phyloP scores from a whole-genome alignment of 108 stramenopile genomes.

The Cylindrotheca fusiformis region DNA sequence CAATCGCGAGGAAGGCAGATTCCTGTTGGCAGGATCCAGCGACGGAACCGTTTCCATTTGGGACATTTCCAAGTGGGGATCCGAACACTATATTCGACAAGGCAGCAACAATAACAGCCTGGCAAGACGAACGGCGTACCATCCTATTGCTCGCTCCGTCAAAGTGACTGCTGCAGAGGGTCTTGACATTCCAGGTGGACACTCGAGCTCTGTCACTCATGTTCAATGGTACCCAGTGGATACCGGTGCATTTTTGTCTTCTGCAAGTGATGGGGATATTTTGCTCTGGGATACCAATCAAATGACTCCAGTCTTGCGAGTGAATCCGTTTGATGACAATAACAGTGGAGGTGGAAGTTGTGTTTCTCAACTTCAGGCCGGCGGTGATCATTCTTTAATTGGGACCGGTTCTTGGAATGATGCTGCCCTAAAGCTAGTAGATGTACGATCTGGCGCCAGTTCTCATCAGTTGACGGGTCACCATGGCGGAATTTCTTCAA shows the following conservation, averaged over 20 bases:
- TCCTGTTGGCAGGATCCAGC: constrained; percentile 61
- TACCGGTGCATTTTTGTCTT: constrained; percentile 70
- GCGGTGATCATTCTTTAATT: constrained; percentile 23
- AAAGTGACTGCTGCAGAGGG: constrained; percentile 14
- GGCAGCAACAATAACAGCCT: background rate
- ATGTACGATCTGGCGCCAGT: constrained; percentile 62
- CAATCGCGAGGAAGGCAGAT: constrained; percentile 34
- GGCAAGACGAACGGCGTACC: background rate
- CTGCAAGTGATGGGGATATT: constrained; percentile 48
- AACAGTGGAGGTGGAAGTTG: constrained; percentile 11
- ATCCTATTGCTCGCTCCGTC: constrained; percentile 55
- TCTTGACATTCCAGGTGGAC: constrained; percentile 43
- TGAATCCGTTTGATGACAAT: constrained; percentile 23
- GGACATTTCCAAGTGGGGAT: constrained; percentile 66
- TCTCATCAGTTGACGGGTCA: constrained; percentile 77
- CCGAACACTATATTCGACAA: constrained; percentile 19
- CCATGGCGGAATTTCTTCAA: constrained; percentile 42
- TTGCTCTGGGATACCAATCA: constrained; percentile 72
- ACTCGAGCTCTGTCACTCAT: constrained; percentile 41
- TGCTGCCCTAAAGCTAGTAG: constrained; percentile 42
- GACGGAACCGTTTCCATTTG: constrained; percentile 66
- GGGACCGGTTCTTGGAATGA: constrained; percentile 21
- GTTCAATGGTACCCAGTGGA: constrained; percentile 80
- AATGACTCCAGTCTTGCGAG: constrained; percentile 42
- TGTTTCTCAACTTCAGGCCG: constrained; percentile 12